These are phyloP conservation scores for Musa beccarii DNA, from an alignment of 176 grass and related monocot genomes.

Conservation along the genomic window DNA sequence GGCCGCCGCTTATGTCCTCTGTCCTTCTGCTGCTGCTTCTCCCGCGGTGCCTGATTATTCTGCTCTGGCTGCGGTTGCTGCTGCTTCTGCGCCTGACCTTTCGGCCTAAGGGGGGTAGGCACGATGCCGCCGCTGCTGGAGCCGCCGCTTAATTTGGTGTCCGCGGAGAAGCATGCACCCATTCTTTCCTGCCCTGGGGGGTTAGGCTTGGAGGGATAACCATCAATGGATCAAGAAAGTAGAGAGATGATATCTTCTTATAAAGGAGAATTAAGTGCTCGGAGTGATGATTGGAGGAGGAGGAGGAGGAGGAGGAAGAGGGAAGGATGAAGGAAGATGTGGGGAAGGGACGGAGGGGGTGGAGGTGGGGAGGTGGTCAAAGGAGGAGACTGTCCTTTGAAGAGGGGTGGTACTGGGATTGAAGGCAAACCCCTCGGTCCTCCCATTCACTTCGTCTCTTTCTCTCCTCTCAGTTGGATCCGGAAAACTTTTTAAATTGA, in stretches of 20 bases:
- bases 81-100: background rate
- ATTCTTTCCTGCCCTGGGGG: background rate
- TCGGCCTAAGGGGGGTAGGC: background rate
- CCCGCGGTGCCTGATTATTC: no score
- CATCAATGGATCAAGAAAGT: conserved; percentile 3
- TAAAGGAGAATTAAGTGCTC: background rate
- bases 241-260: background rate
- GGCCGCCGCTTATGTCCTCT: background rate
- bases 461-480: no score
- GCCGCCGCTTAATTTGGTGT: background rate
- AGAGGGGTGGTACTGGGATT: no score
- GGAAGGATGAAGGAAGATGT: conserved; percentile 6
- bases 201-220: background rate
- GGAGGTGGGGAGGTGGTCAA: conserved; percentile 1
- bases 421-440: no score
- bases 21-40: background rate
- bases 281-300: background rate
- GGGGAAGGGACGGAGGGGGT: background rate
- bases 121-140: no score
- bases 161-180: conserved; percentile 7
- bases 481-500: no score
- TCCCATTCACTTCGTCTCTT: no score
- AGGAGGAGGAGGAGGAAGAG: background rate
- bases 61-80: background rate
- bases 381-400: background rate